Percentiles rank a stretch among this genome's conserved stretches.
Conservation (phyloP, 305 asterid genomes). For the Rubia peregrina region DNA sequence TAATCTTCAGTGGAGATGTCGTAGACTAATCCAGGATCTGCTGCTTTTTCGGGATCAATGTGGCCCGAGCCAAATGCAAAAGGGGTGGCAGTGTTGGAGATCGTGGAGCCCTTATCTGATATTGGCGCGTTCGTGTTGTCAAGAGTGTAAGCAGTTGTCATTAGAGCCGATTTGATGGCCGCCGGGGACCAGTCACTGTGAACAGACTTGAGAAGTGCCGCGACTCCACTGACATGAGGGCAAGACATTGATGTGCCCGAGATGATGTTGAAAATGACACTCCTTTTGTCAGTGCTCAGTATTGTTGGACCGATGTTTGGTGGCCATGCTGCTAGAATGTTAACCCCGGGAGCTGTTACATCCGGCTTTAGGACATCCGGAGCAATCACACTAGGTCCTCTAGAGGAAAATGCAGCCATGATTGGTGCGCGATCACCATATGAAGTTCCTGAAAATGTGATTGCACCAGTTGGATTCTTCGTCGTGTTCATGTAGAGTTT, state of each 20-base stretch:
- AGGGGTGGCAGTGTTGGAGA: slow-evolving; percentile 39
- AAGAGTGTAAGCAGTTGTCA: slow-evolving; percentile 55
- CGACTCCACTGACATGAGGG: slow-evolving; percentile 65
- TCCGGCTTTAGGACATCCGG: slow-evolving; percentile 64
- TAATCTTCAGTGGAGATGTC: slow-evolving; percentile 49
- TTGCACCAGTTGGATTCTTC: slow-evolving; percentile 34
- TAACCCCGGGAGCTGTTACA: slow-evolving; percentile 66
- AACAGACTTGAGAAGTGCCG: slow-evolving; percentile 49
- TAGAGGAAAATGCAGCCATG: slow-evolving; percentile 64
- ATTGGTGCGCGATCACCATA: slow-evolving; percentile 46
- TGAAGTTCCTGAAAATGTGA: slow-evolving; percentile 37
- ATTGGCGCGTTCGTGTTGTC: slow-evolving; percentile 37
- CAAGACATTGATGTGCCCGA: slow-evolving; percentile 88
- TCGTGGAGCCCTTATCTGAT: slow-evolving; percentile 30
- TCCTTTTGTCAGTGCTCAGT: slow-evolving; percentile 42
- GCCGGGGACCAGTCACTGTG: slow-evolving; percentile 68
- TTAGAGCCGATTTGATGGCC: slow-evolving; percentile 62
- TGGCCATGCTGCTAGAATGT: slow-evolving; percentile 79
- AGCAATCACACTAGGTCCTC: slow-evolving; percentile 51
- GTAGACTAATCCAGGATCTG: slow-evolving; percentile 62
- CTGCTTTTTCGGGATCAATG: slow-evolving; percentile 49
- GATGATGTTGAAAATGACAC: slow-evolving; percentile 44
- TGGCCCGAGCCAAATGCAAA: slow-evolving; percentile 69
- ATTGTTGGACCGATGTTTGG: slow-evolving; percentile 46
- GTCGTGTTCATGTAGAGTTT: slow-evolving; percentile 37